Conservation (phyloP, 805 yeast genomes). For the Hanseniaspora valbyensis region DNA sequence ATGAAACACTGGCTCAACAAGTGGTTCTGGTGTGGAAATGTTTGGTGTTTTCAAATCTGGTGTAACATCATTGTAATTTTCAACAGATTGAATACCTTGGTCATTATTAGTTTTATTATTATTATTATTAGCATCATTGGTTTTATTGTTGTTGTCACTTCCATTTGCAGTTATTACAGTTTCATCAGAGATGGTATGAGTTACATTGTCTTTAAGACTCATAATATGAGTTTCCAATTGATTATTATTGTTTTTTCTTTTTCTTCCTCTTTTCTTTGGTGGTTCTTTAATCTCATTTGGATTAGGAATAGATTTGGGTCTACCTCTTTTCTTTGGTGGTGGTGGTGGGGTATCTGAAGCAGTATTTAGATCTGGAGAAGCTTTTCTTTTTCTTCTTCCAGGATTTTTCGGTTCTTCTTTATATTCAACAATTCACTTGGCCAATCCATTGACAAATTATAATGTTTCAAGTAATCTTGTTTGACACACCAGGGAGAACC, state of each 20-base stretch:
- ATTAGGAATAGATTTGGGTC: slow-evolving; percentile 15
- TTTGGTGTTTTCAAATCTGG: background rate
- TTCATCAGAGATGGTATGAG: background rate
- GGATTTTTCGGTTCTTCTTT: slow-evolving; percentile 22
- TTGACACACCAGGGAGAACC: slow-evolving; percentile 97
- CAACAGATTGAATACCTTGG: background rate
- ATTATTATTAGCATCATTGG: slow-evolving; percentile 14
- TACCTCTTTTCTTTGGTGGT: slow-evolving; percentile 17
- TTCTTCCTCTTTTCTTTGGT: slow-evolving; percentile 24
- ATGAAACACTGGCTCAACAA: background rate
- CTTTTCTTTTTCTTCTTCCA: background rate
- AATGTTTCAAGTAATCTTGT: slow-evolving; percentile 41
- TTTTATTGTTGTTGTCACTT: slow-evolving; percentile 10
- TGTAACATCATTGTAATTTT: background rate
- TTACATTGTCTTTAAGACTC: background rate
- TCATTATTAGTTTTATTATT: background rate
- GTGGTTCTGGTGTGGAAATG: background rate
- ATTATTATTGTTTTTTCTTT: slow-evolving; percentile 14
- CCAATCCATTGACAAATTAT: slow-evolving; percentile 29
- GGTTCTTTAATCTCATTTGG: slow-evolving; percentile 21
- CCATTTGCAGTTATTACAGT: background rate
- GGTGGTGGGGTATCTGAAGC: background rate
- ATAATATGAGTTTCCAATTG: background rate
- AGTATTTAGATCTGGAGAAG: background rate
- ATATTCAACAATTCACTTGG: slow-evolving; percentile 25